Base-by-base conservation (phyloP, 2,329 filamentous ascomycete genomes). In the Didymella exigua region DNA sequence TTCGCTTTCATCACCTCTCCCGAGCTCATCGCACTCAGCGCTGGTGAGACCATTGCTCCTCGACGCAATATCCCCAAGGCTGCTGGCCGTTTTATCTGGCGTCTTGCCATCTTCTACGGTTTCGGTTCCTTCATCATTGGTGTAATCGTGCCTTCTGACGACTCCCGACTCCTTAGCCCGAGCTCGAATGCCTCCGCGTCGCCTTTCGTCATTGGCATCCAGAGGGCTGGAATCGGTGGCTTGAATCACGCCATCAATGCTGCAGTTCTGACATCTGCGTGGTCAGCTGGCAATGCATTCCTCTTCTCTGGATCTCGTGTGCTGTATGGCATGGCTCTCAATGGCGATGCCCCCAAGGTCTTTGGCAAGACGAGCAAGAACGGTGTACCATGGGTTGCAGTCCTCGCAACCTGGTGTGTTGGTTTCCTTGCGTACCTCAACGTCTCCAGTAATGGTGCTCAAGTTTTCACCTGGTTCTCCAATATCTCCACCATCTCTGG, bases 161-260 rank as follows among this genome's bases (percentile, higher is more conserved):
- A 86, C 50, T 56, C 68, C 0, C 71, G 78, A 18, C 78, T 87
- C 2, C 63, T 73, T 1, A 69, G 63, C 40, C 61, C 63, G 0
- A 58, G 46, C 34, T 71, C 68, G n/a, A 72, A 73, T 49, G 72
- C 72, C 18, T 66, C 69, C 2, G 68, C 70, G 8, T 73, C 71
- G 6, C 71, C 72, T 3, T 74, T 74, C 44, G 89, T 93, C 51
- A 89, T 91, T 59, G 89, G 89, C 16, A 86, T 88, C 16, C 78
- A 81, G 1, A 81, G 84, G 26, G 89, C 89, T 2, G 87, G 88
- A 0, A 86, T 92, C 54, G 78, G 77, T 6, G 87, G 82, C 6
- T 81, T 92, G 5, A 87, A 89, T 0, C 86, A 85, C 2, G 82
- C 92, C 38, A 87, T 93, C 72, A 93, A 93, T 69, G 89, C 88